Evolutionary conservation across 495 filamentous ascomycete species (phyloP), one percentile per base, ranked within the genome.

Genomic region (Glarea lozoyensis): DNA sequence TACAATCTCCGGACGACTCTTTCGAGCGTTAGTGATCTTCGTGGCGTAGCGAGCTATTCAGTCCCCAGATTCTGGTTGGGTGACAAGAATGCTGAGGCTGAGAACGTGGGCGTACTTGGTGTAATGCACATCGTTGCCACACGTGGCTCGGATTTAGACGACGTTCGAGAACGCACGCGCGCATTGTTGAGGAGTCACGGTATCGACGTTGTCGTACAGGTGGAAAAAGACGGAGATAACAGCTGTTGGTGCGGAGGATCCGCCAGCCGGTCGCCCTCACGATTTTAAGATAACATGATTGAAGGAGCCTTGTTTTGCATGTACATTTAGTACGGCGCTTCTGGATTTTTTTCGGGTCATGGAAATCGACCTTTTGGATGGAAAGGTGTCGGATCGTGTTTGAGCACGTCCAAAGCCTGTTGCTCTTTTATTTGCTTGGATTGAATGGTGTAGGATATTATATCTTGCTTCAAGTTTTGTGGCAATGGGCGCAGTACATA

Each of bases 61-160:
- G 89, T 85, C 3, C 89, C 90, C 1, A 82, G 87, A 48, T 97
- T 99, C 55, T 99, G 93, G 93, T 65, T 94, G 18, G 86, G 89
- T 45, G 87, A 89, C 46, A 81, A 82, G 3, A 64, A 58, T 21
- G 23, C 40, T 2, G 52, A 50, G 9, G 54, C 59, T 3, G 66
- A 65, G 36, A 59, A 69, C 17, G 64, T 65, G 7, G 68, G 73
- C 40, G 66, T 87, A 7, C 55, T 86, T 11, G 87, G 87, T 1
- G 83, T 88, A 3, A 84, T 94, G 52, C 87, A 94, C 55, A 76
- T 93, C n/a, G 72, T 82, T 34, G 86, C 81, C 1, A 73, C 74
- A 2, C 71, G 78, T 16, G 73, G 73, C 3, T 75, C 76, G 2
- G 84, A 89, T 52, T 56, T 84, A 37, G 86, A 89, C 53, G 84